phyloP scores from a whole-genome alignment of 257 asterid genomes.

The Solanum pennellii region DNA sequence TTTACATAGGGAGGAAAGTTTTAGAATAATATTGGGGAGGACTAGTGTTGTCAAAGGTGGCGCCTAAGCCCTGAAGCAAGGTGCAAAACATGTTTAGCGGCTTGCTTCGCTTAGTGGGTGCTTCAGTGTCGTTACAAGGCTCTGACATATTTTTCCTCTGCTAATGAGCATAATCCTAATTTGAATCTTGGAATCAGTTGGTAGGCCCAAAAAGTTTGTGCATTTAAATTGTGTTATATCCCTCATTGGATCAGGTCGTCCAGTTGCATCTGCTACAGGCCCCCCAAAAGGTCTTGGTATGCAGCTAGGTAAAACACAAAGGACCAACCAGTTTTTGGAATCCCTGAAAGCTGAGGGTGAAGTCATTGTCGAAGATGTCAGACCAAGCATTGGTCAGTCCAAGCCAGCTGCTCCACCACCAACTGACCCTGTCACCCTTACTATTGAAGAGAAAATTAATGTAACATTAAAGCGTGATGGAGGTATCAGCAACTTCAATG shows the following conservation, averaged over 20 bases:
- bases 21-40: background rate
- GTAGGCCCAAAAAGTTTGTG: background rate
- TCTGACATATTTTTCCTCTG: background rate
- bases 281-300: slow-evolving; percentile 86
- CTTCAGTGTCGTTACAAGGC: background rate
- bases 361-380: slow-evolving; percentile 72
- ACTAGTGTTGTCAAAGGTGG: background rate
- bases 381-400: slow-evolving; percentile 63
- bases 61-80: background rate
- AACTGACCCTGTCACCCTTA: slow-evolving; percentile 82
- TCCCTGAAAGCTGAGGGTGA: slow-evolving; percentile 90
- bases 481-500: slow-evolving; percentile 70
- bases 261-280: slow-evolving; percentile 62
- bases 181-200: background rate
- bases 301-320: slow-evolving; percentile 79
- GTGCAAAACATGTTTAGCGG: background rate
- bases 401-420: slow-evolving; percentile 53
- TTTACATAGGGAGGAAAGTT: no score
- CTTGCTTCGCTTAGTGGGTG: background rate
- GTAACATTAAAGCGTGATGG: slow-evolving; percentile 72
- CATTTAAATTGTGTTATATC: background rate
- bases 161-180: background rate
- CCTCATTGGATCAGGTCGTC: slow-evolving; percentile 37
- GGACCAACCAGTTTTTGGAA: slow-evolving; percentile 75
- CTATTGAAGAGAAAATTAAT: slow-evolving; percentile 72